Evolutionary conservation across 176 grass and related monocot genomes (phyloP).

Genomic region (Triticum timopheevii): DNA sequence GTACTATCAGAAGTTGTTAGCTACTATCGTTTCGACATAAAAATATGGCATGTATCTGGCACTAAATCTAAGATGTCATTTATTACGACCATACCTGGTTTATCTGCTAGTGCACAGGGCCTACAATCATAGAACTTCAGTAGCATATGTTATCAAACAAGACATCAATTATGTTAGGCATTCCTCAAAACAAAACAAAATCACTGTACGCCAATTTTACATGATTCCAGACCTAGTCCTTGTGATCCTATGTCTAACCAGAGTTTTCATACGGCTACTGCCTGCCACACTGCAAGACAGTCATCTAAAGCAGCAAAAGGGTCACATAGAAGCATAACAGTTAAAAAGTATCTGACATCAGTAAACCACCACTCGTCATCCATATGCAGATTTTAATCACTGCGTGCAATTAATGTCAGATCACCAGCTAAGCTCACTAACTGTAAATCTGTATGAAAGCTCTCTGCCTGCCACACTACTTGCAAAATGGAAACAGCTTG

Average conservation of each 20-base stretch:
- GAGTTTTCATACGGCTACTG: slow-evolving; percentile 8
- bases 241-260: slow-evolving; percentile 21
- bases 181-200: background rate
- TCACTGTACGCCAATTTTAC: background rate
- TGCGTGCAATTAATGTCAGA: background rate
- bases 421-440: background rate
- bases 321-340: background rate
- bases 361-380: background rate
- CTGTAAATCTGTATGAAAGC: background rate
- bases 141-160: background rate
- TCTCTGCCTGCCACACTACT: background rate
- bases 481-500: background rate
- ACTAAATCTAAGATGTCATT: background rate
- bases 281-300: background rate
- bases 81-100: background rate
- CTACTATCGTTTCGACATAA: background rate
- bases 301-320: background rate
- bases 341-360: background rate
- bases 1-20: background rate
- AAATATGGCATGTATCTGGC: background rate
- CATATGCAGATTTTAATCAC: background rate
- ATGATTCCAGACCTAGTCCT: background rate
- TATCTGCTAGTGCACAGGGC: slow-evolving; percentile 14
- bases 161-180: background rate
- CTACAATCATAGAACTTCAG: background rate